Percentiles rank a stretch among this genome's conserved stretches.
Evolutionary conservation across 139 green algal genomes (phyloP).

Genomic region (Limnomonas spitsbergensis): DNA sequence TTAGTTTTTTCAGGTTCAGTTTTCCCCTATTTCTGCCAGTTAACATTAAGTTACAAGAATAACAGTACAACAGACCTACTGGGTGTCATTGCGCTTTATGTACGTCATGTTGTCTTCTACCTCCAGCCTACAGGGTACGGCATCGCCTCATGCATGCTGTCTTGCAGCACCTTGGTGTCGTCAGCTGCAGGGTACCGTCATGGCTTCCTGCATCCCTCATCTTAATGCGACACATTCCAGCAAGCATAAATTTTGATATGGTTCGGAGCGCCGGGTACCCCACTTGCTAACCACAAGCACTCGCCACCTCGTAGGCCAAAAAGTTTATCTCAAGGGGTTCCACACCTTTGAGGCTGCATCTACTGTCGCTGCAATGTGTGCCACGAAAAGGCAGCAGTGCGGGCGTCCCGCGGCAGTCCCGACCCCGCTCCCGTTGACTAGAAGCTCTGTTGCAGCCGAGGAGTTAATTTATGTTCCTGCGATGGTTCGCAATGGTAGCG

Average conservation of each 20-base stretch:
- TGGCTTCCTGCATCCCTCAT: neutral
- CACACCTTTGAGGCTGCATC: slow-evolving; percentile 10
- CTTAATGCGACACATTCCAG: neutral
- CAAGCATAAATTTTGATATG: neutral
- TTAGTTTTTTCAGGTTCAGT: too few species aligned
- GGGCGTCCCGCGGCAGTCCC: too few species aligned
- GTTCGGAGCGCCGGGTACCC: too few species aligned
- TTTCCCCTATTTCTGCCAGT: neutral
- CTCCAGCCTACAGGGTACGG: too few species aligned
- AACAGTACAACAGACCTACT: neutral
- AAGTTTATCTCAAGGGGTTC: slow-evolving; percentile 7
- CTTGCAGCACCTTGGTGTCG: too few species aligned
- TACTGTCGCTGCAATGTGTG: neutral
- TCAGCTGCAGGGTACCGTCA: neutral
- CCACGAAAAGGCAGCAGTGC: too few species aligned
- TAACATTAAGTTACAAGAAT: neutral
- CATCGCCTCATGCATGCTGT: too few species aligned
- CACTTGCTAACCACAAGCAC: too few species aligned
- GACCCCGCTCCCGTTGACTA: too few species aligned
- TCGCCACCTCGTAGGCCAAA: neutral
- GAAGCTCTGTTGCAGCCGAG: too few species aligned
- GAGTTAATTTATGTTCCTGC: too few species aligned
- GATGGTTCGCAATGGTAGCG: too few species aligned
- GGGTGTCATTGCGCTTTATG: neutral
- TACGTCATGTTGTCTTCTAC: neutral